Conservation (phyloP, 305 asterid species). For the Fraxinus platypoda region DNA sequence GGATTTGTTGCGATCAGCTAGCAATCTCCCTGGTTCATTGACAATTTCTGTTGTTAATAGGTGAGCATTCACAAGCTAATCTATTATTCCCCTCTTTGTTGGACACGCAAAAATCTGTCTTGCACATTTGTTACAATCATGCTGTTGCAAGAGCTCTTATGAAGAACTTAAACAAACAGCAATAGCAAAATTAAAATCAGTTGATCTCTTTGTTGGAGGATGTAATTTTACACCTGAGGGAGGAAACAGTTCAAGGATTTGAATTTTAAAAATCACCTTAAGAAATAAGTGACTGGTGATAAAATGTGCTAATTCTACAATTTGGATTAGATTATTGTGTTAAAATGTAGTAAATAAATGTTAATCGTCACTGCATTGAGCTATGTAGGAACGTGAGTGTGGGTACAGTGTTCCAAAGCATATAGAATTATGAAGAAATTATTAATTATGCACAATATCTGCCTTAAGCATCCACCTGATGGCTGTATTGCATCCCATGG, state of each 20-base stretch:
- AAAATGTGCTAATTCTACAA: not conserved
- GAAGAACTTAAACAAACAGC: not conserved
- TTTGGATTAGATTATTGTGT: constrained; percentile 8
- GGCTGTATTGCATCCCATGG: not conserved
- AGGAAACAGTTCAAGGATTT: not conserved
- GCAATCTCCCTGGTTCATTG: constrained; percentile 72
- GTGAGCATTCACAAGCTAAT: constrained; percentile 47
- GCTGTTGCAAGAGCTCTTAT: constrained; percentile 5
- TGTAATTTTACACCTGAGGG: constrained; percentile 5
- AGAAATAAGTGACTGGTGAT: not conserved
- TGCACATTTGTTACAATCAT: not conserved
- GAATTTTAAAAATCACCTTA: not conserved
- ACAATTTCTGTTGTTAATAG: constrained; percentile 78
- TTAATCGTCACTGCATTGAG: not conserved
- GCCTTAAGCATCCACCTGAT: not conserved
- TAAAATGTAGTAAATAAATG: not conserved
- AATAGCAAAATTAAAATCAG: not conserved
- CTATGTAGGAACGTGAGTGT: not conserved
- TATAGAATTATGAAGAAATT: not conserved
- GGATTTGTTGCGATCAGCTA: constrained; percentile 71
- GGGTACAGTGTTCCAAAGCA: not conserved
- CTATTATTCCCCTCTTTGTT: constrained; percentile 7
- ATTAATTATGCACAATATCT: not conserved
- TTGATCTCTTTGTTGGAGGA: not conserved
- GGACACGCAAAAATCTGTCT: constrained; percentile 11